Percentiles rank a stretch among this genome's conserved stretches.
Conservation (phyloP, 2,329 filamentous ascomycete species). For the Trichoderma citrinoviride region DNA sequence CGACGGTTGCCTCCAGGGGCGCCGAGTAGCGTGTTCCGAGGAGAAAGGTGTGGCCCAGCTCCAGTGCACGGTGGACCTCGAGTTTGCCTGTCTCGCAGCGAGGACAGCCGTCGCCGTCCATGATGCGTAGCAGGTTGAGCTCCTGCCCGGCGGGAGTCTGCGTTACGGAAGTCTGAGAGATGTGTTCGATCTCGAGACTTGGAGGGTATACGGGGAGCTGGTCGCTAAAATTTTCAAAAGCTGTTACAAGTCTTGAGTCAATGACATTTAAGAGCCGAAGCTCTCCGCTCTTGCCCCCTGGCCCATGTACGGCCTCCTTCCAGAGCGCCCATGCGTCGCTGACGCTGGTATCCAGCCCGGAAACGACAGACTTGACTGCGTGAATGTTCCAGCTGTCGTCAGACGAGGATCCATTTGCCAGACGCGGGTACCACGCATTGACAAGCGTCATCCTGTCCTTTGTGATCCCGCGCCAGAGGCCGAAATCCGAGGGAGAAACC, state of each 20-base stretch:
- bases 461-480: constrained; percentile 62
- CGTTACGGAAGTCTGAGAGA: constrained; percentile 25
- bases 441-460: constrained; percentile 66
- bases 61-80: constrained; percentile 69
- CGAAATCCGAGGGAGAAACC: constrained; percentile 26
- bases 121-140: constrained; percentile 63
- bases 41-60: constrained; percentile 93
- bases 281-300: neutral
- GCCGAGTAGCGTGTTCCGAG: constrained; percentile 85
- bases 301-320: constrained; percentile 40
- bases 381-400: constrained; percentile 46
- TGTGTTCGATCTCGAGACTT: constrained; percentile 14
- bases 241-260: constrained; percentile 33
- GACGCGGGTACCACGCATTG: constrained; percentile 63
- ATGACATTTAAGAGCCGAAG: constrained; percentile 36
- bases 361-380: constrained; percentile 63
- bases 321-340: constrained; percentile 57
- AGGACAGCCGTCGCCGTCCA: constrained; percentile 69
- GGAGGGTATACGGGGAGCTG: constrained; percentile 30
- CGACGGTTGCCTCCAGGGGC: constrained; percentile 65
- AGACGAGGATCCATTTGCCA: constrained; percentile 25
- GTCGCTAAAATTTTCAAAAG: constrained; percentile 28
- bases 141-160: constrained; percentile 38
- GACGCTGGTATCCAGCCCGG: constrained; percentile 69
- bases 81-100: constrained; percentile 64